phyloP scores from a whole-genome alignment of 306 rosid species.

The Luffa aegyptiaca region DNA sequence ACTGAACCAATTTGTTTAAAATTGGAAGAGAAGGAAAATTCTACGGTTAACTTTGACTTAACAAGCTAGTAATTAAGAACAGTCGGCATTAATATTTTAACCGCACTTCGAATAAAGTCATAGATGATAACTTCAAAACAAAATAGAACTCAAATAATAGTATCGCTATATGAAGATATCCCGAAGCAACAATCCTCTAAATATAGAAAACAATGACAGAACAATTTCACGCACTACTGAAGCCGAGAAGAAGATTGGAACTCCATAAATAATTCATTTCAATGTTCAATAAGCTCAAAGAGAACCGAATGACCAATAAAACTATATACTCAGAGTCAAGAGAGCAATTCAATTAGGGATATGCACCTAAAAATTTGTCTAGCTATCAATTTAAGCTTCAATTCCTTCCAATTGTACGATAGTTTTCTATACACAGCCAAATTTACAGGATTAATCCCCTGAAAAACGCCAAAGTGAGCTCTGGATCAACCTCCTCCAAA shows the following conservation, averaged over 20 bases:
- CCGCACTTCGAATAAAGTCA: not conserved
- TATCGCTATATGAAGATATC: not conserved
- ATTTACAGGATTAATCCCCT: not conserved
- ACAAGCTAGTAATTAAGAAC: not conserved
- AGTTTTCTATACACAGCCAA: not conserved
- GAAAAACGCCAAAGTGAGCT: not conserved
- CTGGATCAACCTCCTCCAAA: constrained; percentile 5
- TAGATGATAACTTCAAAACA: not conserved
- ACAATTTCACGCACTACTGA: not conserved
- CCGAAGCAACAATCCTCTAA: not conserved
- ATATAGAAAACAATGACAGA: not conserved
- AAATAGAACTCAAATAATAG: not conserved
- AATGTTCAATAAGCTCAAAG: not conserved
- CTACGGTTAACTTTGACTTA: not conserved
- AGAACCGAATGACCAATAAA: not conserved
- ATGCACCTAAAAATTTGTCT: not conserved
- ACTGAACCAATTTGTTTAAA: not conserved
- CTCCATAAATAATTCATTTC: not conserved
- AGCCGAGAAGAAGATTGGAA: not conserved
- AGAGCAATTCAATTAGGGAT: not conserved
- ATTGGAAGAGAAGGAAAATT: not conserved
- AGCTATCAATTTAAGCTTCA: not conserved
- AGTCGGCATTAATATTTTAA: not conserved
- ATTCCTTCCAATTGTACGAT: not conserved
- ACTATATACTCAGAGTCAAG: not conserved